These are phyloP conservation scores for Blastocystis sp. DNA, from an alignment of 352 stramenopile genomes.

Conservation along the genomic window DNA sequence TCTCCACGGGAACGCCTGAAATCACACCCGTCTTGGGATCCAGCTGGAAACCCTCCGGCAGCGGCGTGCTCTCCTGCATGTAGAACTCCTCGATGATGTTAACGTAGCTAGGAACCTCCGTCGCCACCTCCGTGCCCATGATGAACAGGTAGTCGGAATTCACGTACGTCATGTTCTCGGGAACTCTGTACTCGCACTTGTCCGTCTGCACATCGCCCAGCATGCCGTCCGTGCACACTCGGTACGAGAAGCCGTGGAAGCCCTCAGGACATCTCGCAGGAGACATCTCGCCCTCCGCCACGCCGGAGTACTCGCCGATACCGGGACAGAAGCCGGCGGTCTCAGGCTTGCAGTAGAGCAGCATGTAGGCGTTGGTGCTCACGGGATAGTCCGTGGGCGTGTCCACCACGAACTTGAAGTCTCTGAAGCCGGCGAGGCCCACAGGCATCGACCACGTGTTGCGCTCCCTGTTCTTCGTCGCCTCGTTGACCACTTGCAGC, in stretches of 20 bases:
- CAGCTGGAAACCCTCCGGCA: slow-evolving; percentile 58
- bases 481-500: no score
- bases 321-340: slow-evolving; percentile 10
- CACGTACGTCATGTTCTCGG: not conserved
- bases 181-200: not conserved
- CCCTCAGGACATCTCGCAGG: slow-evolving; percentile 3
- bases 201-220: slow-evolving; percentile 41
- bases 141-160: not conserved
- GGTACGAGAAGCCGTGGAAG: slow-evolving; percentile 25
- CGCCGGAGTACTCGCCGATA: slow-evolving; percentile 1
- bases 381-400: no score
- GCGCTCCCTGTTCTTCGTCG: no score
- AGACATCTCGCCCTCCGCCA: slow-evolving; percentile 49
- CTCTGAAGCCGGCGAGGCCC: slow-evolving; percentile 15
- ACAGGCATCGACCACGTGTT: no score
- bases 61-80: not conserved
- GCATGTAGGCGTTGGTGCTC: no score
- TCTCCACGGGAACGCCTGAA: no score
- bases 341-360: slow-evolving; percentile 33
- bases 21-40: slow-evolving; percentile 45
- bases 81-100: slow-evolving; percentile 48
- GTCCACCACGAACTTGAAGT: no score
- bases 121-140: not conserved
- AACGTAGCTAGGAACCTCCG: not conserved
- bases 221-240: not conserved